Conservation (phyloP, 148 eudicot species). For the Nepenthes mirabilis region DNA sequence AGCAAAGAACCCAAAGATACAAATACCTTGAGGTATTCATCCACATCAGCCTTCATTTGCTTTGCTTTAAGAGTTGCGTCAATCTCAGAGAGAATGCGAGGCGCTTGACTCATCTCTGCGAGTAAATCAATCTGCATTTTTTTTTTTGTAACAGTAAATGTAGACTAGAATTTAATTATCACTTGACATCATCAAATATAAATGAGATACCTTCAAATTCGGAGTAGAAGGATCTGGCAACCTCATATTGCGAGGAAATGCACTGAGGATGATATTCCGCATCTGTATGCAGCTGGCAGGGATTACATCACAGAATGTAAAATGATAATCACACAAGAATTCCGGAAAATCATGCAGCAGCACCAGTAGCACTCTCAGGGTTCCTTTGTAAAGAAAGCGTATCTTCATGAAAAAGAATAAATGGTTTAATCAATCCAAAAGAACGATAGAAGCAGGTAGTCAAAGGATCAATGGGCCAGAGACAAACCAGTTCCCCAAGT, state of each 20-base stretch:
- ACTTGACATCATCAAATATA: not conserved
- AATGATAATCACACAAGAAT: slow-evolving; percentile 91
- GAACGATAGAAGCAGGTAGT: not conserved
- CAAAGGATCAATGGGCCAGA: slow-evolving; percentile 2
- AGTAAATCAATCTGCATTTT: slow-evolving; percentile 65
- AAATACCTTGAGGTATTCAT: slow-evolving; percentile 77
- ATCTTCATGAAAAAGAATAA: slow-evolving; percentile 33
- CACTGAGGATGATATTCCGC: slow-evolving; percentile 94
- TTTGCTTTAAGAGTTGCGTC: slow-evolving; percentile 75
- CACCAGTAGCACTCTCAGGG: slow-evolving; percentile 83
- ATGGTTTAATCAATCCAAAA: not conserved
- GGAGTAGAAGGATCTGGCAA: slow-evolving; percentile 98
- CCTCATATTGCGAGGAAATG: slow-evolving; percentile 98
- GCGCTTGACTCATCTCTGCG: slow-evolving; percentile 69
- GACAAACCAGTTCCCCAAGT: slow-evolving; percentile 71
- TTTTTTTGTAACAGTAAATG: not conserved
- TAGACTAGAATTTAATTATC: no score
- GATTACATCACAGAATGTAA: slow-evolving; percentile 94
- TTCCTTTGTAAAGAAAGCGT: slow-evolving; percentile 83
- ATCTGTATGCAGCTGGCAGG: slow-evolving; percentile 97
- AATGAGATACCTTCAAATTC: slow-evolving; percentile 59
- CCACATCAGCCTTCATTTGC: slow-evolving; percentile 78
- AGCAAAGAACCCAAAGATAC: not conserved
- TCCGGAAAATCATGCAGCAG: slow-evolving; percentile 94
- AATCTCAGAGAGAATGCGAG: slow-evolving; percentile 82